These are phyloP conservation scores for Didymella segeticola DNA, from an alignment of 2,329 filamentous ascomycete species.

Conservation along the genomic window DNA sequence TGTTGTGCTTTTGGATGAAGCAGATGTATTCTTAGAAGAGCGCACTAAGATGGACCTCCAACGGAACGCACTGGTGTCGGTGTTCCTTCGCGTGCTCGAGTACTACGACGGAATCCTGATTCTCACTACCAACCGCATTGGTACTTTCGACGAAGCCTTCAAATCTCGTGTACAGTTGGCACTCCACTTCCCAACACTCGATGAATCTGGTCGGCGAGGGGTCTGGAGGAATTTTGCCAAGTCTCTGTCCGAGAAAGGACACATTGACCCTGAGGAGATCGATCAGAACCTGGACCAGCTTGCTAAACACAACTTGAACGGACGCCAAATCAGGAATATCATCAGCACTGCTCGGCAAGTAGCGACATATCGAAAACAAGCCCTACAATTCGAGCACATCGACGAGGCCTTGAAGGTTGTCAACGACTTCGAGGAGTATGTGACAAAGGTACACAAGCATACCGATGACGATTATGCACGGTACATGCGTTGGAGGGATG, in stretches of 20 bases:
- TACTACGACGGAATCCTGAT: conserved; percentile 54
- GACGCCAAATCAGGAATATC: conserved; percentile 51
- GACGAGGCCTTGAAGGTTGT: background rate
- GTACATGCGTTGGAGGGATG: no score
- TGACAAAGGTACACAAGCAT: background rate
- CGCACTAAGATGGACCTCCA: conserved; percentile 36
- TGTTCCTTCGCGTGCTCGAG: conserved; percentile 47
- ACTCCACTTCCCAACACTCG: conserved; percentile 55
- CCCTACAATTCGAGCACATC: conserved; percentile 4
- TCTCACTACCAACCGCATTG: conserved; percentile 52
- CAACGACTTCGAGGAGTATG: conserved; percentile 8
- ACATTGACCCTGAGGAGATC: background rate
- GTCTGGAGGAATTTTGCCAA: background rate
- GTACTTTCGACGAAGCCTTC: conserved; percentile 51
- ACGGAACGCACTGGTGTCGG: conserved; percentile 27
- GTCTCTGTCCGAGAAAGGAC: background rate
- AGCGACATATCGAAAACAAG: conserved; percentile 12
- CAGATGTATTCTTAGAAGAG: conserved; percentile 61
- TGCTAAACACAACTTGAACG: conserved; percentile 43
- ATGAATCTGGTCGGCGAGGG: conserved; percentile 31
- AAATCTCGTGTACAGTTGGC: conserved; percentile 48
- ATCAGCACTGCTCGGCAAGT: conserved; percentile 48
- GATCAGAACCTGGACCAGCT: conserved; percentile 44
- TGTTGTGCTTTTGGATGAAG: conserved; percentile 50
- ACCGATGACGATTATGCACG: background rate